A percentile compares a stretch with the other conserved stretches of the same genome.
Evolutionary conservation across 106 monocot genomes (phyloP).

Genomic region (Dioscorea alata): DNA sequence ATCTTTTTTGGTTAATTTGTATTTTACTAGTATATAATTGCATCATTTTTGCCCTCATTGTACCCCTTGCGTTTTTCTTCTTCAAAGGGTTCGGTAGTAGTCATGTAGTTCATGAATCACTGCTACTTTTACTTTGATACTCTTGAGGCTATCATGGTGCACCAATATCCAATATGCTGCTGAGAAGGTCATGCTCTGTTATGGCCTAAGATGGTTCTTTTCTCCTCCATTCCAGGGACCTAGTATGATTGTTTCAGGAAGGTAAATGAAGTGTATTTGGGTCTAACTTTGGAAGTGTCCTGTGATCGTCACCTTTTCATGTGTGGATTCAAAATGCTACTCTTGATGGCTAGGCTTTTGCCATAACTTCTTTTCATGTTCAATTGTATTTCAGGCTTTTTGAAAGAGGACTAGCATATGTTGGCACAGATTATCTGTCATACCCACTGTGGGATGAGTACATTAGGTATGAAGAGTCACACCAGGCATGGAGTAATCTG

Average conservation of each 20-base stretch:
- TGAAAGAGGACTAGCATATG: constrained; percentile 95
- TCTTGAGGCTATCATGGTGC: constrained; percentile 49
- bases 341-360: neutral
- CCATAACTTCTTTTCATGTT: constrained; percentile 14
- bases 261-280: constrained; percentile 60
- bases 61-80: constrained; percentile 14
- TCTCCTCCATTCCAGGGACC: constrained; percentile 35
- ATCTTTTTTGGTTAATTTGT: neutral
- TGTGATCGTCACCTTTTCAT: constrained; percentile 7
- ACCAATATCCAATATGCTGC: constrained; percentile 43
- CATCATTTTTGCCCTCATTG: constrained; percentile 11
- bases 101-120: constrained; percentile 31
- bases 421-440: constrained; percentile 91
- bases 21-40: constrained; percentile 16
- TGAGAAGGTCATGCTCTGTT: constrained; percentile 44
- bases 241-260: constrained; percentile 50
- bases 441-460: constrained; percentile 94
- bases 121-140: constrained; percentile 32
- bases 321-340: constrained; percentile 6
- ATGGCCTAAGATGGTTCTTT: constrained; percentile 28
- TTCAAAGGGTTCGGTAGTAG: constrained; percentile 29
- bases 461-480: constrained; percentile 93
- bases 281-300: constrained; percentile 30
- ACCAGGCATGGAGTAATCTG: constrained; percentile 74
- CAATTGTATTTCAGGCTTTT: constrained; percentile 61